Conservation (phyloP, 768 basidiomycete genomes). For the Lactarius hatsudake region DNA sequence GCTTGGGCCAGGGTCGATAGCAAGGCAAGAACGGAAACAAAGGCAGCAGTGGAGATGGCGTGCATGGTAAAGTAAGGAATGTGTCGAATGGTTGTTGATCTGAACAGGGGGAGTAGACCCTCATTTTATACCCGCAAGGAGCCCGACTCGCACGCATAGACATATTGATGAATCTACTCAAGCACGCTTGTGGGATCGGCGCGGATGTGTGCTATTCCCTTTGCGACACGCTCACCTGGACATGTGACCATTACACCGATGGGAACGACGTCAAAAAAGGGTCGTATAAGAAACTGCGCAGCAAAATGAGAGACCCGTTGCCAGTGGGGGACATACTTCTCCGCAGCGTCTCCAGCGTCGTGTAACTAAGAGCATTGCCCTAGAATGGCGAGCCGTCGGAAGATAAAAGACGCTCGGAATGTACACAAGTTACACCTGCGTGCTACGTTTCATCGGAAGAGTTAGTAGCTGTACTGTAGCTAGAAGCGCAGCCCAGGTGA, state of each 20-base stretch:
- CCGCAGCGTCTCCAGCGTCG: background rate
- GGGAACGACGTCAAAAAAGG: background rate
- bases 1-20: background rate
- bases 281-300: background rate
- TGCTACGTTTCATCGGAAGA: too few relatives aligned
- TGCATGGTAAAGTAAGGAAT: background rate
- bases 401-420: background rate
- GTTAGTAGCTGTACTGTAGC: too few relatives aligned
- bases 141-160: too few relatives aligned
- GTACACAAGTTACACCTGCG: too few relatives aligned
- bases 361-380: background rate
- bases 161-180: too few relatives aligned
- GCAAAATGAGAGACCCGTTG: background rate
- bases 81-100: background rate
- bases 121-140: background rate
- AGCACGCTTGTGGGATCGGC: background rate
- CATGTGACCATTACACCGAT: background rate
- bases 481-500: too few relatives aligned
- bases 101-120: background rate
- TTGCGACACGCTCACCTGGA: background rate
- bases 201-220: background rate
- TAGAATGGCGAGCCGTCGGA: background rate
- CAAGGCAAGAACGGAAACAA: constrained; percentile 9
- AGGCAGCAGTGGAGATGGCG: background rate
- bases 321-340: background rate